Evolutionary conservation across 1,284 basidiomycete species (phyloP).

Genomic region (Sporisorium sorghi): DNA sequence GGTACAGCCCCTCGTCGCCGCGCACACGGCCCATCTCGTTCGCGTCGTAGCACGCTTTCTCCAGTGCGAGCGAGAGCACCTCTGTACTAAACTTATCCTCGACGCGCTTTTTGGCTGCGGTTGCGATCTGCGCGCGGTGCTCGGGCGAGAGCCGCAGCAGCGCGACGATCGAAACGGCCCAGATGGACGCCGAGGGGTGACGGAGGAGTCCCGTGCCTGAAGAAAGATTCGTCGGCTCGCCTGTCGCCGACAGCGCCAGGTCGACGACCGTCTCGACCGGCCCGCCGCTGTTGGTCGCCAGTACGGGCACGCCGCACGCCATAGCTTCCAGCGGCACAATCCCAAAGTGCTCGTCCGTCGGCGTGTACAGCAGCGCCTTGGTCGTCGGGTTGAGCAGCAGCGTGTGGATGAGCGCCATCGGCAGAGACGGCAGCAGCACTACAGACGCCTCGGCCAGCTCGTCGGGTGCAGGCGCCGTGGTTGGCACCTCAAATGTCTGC

Average conservation of each 20-base stretch:
- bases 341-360: conserved; percentile 94
- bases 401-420: conserved; percentile 58
- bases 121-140: conserved; percentile 16
- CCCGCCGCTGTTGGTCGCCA: conserved; percentile 89
- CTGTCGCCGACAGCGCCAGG: conserved; percentile 60
- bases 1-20: conserved; percentile 54
- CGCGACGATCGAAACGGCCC: conserved; percentile 44
- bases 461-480: conserved; percentile 40
- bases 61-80: conserved; percentile 42
- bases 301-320: conserved; percentile 87
- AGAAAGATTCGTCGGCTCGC: conserved; percentile 32
- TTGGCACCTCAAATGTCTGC: conserved; percentile 63
- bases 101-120: conserved; percentile 31
- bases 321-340: conserved; percentile 96
- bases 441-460: conserved; percentile 37
- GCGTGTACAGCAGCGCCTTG: conserved; percentile 83
- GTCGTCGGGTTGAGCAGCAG: conserved; percentile 51
- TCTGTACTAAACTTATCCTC: conserved; percentile 43
- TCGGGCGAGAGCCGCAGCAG: conserved; percentile 30
- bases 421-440: conserved; percentile 62
- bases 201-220: conserved; percentile 55
- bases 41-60: conserved; percentile 50
- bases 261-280: conserved; percentile 89
- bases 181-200: conserved; percentile 41
- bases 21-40: conserved; percentile 40